A percentile compares a stretch with the other conserved stretches of the same genome.
Conservation (phyloP, 305 asterid genomes). For the Fraxinus paxiana region DNA sequence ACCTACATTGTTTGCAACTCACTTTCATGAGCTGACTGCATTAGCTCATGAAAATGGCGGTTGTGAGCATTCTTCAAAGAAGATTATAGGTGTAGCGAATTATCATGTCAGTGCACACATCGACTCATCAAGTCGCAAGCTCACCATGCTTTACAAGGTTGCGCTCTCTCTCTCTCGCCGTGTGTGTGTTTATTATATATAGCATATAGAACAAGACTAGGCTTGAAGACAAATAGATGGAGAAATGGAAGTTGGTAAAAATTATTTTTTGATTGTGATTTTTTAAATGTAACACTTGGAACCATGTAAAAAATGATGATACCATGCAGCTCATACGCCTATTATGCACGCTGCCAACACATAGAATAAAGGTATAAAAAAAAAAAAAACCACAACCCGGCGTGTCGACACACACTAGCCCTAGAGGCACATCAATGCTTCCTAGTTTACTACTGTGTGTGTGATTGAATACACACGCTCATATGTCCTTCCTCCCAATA, state of each 20-base stretch:
- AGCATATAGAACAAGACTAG: background rate
- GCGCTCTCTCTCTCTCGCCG: background rate
- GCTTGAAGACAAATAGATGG: background rate
- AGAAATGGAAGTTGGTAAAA: background rate
- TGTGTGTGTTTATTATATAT: background rate
- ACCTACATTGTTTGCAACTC: constrained; percentile 95
- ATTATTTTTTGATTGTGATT: background rate
- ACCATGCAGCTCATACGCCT: background rate
- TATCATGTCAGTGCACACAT: constrained; percentile 97
- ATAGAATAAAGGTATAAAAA: background rate
- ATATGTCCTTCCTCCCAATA: background rate
- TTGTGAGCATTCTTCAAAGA: constrained; percentile 39
- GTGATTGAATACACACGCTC: background rate
- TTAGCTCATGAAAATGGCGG: constrained; percentile 55
- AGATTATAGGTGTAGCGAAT: constrained; percentile 67
- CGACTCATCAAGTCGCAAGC: constrained; percentile 79
- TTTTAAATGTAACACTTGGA: background rate
- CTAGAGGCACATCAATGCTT: background rate
- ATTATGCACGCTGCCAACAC: background rate
- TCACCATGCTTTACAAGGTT: constrained; percentile 98
- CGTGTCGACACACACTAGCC: background rate
- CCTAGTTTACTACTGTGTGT: background rate
- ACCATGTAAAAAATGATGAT: background rate
- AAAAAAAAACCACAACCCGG: background rate
- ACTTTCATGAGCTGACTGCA: constrained; percentile 95